Percentiles rank a stretch among this genome's conserved stretches.
Evolutionary conservation across 768 basidiomycete species (phyloP).

Genomic region (Pisolithus tinctorius): DNA sequence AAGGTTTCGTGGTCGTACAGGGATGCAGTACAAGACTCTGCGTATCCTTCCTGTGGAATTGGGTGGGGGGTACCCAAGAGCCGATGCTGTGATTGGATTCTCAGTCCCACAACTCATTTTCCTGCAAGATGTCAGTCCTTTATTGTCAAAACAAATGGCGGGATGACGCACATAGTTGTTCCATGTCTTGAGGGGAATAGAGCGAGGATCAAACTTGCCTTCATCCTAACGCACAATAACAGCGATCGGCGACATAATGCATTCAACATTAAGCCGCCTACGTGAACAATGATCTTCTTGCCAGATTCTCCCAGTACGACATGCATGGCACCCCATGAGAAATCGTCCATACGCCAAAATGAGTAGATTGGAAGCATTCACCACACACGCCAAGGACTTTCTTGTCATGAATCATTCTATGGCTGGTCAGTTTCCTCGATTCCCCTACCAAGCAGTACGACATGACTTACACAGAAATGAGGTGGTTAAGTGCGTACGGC

Average conservation of each 20-base stretch:
- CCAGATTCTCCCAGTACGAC: constrained; percentile 90
- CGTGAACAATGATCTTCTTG: constrained; percentile 93
- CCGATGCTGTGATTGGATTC: constrained; percentile 94
- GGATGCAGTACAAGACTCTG: constrained; percentile 72
- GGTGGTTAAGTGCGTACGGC: constrained; percentile 77
- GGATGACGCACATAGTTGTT: constrained; percentile 72
- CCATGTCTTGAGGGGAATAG: constrained; percentile 96
- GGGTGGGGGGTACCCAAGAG: constrained; percentile 81
- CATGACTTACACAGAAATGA: constrained; percentile 82
- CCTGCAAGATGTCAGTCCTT: constrained; percentile 34
- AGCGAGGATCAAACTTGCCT: constrained; percentile 91
- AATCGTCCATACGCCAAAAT: constrained; percentile 98
- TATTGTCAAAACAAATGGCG: not conserved
- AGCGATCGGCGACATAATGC: not conserved
- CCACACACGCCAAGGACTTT: constrained; percentile 92
- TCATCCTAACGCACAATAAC: constrained; percentile 59
- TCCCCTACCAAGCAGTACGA: not conserved
- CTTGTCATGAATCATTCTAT: constrained; percentile 95
- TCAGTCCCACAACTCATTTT: constrained; percentile 97
- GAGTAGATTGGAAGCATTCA: constrained; percentile 91
- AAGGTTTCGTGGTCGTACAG: constrained; percentile 83
- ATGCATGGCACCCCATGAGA: constrained; percentile 93
- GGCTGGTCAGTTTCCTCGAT: not conserved
- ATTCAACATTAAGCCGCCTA: constrained; percentile 32
- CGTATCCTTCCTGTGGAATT: constrained; percentile 64